These are phyloP conservation scores for Epichloe glyceriae DNA, from an alignment of 2,329 filamentous ascomycete species.

Conservation along the genomic window DNA sequence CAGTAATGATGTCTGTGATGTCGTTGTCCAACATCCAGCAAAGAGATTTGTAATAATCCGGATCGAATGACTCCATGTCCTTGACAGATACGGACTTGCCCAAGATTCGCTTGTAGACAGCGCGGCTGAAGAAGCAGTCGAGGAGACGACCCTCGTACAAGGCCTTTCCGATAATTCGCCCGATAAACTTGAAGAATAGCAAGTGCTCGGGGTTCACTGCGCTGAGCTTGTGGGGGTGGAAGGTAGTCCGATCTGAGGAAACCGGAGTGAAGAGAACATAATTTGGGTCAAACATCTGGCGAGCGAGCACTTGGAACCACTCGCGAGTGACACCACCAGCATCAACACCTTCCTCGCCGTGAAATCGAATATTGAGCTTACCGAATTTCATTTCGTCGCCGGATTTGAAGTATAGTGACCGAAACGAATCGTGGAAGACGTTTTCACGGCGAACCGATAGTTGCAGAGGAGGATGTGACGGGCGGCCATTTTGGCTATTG, in stretches of 20 bases:
- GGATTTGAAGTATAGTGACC: constrained; percentile 92
- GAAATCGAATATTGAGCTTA: constrained; percentile 95
- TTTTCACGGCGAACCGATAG: constrained; percentile 84
- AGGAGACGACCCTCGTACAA: constrained; percentile 91
- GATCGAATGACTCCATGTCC: constrained; percentile 97
- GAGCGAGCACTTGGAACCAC: constrained; percentile 95
- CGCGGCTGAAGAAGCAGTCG: constrained; percentile 97
- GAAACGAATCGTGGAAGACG: constrained; percentile 97
- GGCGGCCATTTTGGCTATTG: constrained; percentile 54
- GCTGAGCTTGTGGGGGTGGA: constrained; percentile 94
- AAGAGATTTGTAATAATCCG: constrained; percentile 97
- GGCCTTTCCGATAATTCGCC: constrained; percentile 94
- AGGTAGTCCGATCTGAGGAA: constrained; percentile 92
- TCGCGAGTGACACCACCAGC: constrained; percentile 94
- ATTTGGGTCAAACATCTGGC: constrained; percentile 98
- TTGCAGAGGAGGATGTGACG: constrained; percentile 61
- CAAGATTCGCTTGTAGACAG: constrained; percentile 95
- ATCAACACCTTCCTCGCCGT: constrained; percentile 94
- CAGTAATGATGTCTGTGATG: constrained; percentile 93
- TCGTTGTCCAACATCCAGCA: constrained; percentile 98
- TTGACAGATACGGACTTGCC: constrained; percentile 93
- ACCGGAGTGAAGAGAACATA: constrained; percentile 95
- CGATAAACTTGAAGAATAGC: constrained; percentile 99
- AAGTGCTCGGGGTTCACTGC: constrained; percentile 91
- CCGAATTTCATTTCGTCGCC: constrained; percentile 98